Evolutionary conservation across 1,139 yeast species (phyloP).

Genomic region (Debaryomyces psychrophilus): DNA sequence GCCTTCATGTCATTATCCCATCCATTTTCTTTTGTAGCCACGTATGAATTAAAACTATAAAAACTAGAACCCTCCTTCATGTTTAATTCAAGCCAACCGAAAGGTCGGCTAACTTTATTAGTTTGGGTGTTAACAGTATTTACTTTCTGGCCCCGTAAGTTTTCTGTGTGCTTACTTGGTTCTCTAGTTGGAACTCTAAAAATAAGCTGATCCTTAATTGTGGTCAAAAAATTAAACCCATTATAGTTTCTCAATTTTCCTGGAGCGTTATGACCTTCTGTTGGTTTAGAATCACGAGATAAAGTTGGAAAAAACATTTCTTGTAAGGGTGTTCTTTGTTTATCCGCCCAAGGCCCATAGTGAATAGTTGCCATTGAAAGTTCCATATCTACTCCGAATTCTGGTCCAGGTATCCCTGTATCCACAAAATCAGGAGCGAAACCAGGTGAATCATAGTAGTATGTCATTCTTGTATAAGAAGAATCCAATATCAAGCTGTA

Average conservation of each 20-base stretch:
- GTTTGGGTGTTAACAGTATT: constrained; percentile 14
- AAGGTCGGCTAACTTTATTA: constrained; percentile 49
- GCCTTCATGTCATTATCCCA: constrained; percentile 57
- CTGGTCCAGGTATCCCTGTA: constrained; percentile 45
- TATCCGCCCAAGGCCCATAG: constrained; percentile 96
- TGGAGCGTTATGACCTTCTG: constrained; percentile 35
- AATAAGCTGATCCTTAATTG: constrained; percentile 65
- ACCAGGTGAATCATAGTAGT: constrained; percentile 77
- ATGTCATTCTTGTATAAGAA: constrained; percentile 52
- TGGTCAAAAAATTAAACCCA: constrained; percentile 56
- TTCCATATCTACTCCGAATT: constrained; percentile 63
- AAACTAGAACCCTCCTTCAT: constrained; percentile 57
- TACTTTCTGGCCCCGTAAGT: constrained; percentile 20
- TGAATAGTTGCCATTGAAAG: constrained; percentile 68
- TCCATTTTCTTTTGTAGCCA: constrained; percentile 57
- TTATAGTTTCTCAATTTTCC: constrained; percentile 60
- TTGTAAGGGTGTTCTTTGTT: constrained; percentile 73
- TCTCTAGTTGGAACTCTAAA: constrained; percentile 84
- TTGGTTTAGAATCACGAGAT: constrained; percentile 60
- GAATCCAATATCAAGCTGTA: constrained; percentile 76
- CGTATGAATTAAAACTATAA: constrained; percentile 50
- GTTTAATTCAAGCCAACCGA: constrained; percentile 89
- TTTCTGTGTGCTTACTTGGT: constrained; percentile 66
- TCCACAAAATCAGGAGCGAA: constrained; percentile 40
- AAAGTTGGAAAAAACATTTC: constrained; percentile 67